Conservation (phyloP, 352 stramenopile genomes). For the Pythium aquatile region DNA sequence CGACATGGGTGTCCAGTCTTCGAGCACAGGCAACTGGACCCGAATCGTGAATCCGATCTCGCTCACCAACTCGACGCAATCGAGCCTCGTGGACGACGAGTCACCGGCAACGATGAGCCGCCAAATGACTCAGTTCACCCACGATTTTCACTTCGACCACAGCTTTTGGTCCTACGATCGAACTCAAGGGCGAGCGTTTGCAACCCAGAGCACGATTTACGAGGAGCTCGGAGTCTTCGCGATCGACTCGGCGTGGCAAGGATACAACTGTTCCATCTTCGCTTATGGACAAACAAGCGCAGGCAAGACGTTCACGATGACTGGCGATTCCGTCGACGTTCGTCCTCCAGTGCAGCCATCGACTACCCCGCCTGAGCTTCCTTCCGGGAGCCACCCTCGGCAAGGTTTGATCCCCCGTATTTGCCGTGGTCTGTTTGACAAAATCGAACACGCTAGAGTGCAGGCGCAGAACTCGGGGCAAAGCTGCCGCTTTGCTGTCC, state of each 20-base stretch:
- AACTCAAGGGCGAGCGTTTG: slow-evolving; percentile 28
- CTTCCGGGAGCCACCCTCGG: slow-evolving; percentile 10
- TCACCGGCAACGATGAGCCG: slow-evolving; percentile 7
- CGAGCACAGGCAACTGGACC: slow-evolving; percentile 35
- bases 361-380: neutral
- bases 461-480: slow-evolving; percentile 13
- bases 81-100: neutral
- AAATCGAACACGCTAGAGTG: slow-evolving; percentile 31
- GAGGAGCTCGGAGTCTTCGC: slow-evolving; percentile 52
- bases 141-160: slow-evolving; percentile 72
- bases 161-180: slow-evolving; percentile 74
- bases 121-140: slow-evolving; percentile 44
- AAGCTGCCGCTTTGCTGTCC: slow-evolving; percentile 30
- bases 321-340: slow-evolving; percentile 31
- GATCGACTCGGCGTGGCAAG: slow-evolving; percentile 53
- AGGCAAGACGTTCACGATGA: slow-evolving; percentile 78
- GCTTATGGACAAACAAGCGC: slow-evolving; percentile 70
- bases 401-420: slow-evolving; percentile 62
- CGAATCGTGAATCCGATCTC: slow-evolving; percentile 61
- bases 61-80: slow-evolving; percentile 24
- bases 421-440: slow-evolving; percentile 59
- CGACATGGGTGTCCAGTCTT: slow-evolving; percentile 44
- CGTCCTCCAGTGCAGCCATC: neutral
- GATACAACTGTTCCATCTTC: slow-evolving; percentile 77
- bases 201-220: slow-evolving; percentile 57